phyloP scores from a whole-genome alignment of 768 basidiomycete species.

The Termitomyces sp. region DNA sequence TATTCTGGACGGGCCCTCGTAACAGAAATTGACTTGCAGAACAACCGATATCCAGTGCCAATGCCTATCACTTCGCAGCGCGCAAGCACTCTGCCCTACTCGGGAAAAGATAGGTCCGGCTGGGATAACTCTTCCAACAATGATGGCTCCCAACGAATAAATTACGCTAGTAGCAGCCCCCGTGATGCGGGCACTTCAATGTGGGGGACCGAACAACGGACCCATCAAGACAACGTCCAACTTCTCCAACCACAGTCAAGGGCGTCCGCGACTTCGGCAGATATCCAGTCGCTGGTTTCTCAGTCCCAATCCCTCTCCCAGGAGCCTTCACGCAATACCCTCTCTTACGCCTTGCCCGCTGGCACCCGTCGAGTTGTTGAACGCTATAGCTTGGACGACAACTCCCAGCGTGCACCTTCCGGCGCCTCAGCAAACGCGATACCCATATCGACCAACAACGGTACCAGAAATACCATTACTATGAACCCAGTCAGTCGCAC shows the following conservation, averaged over 20 bases:
- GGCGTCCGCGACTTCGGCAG: slow-evolving; percentile 24
- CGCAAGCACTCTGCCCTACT: slow-evolving; percentile 25
- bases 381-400: slow-evolving; percentile 50
- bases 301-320: slow-evolving; percentile 26
- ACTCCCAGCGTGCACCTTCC: slow-evolving; percentile 29
- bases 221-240: slow-evolving; percentile 16
- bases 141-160: slow-evolving; percentile 11
- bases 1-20: slow-evolving; percentile 50
- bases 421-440: slow-evolving; percentile 30
- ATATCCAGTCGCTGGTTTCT: slow-evolving; percentile 25
- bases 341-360: slow-evolving; percentile 43
- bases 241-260: slow-evolving; percentile 18
- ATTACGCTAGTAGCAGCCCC: slow-evolving; percentile 14
- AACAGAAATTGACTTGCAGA: slow-evolving; percentile 59
- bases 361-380: slow-evolving; percentile 46
- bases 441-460: slow-evolving; percentile 26
- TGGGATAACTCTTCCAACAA: slow-evolving; percentile 21
- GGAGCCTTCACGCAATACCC: slow-evolving; percentile 32
- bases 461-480: slow-evolving; percentile 19
- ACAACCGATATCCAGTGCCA: slow-evolving; percentile 55
- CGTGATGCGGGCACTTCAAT: slow-evolving; percentile 15
- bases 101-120: slow-evolving; percentile 21
- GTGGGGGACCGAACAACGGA: slow-evolving; percentile 21
- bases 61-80: slow-evolving; percentile 21
- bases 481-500: slow-evolving; percentile 19